Base-by-base conservation (phyloP, 495 filamentous ascomycete species). In the Acidomyces sp. region DNA sequence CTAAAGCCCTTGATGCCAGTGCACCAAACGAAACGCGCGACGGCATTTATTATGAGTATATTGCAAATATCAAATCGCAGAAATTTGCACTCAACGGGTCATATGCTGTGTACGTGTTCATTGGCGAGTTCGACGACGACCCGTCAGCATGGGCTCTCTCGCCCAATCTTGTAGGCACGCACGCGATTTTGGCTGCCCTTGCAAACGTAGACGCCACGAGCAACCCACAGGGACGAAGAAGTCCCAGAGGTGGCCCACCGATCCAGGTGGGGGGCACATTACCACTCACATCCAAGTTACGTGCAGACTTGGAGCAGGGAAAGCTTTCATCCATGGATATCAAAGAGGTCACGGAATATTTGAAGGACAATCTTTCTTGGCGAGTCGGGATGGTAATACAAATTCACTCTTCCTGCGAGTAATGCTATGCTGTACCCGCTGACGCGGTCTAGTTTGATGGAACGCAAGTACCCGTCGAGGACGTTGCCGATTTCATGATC, bases 81-180 rank as follows among this genome's bases (percentile, higher is more conserved):
- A 75, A 72, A 48, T 69, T 67, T 36, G 71, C 67, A n/a, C 55
- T 79, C 21, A 48, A 62, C 22, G 65, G 65, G 15, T 65, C 69
- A 0, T 74, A 71, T 53, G 68, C 63, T 24, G 58, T 83, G 36
- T 69, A 71, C 48, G 51, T 82, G 37, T 83, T 80, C 59, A 46
- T 80, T 12, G 75, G 76, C 9, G 51, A 58, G 2, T 52, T 62
- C 3, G 57, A 60, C n/a, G 57, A 71, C 34, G 48, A 63, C 0
- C 40, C 39, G 5, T 40, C 46, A 2, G 77, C 71, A 68, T 48
- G 59, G 10, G 15, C 46, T 12, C 51, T 52, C 24, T 61, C 64
- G 3, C 42, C 53, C 3, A 69, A 56, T 35, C 62, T 71, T 15
- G 58, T 77, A 3, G 78, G 73, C 5, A 67, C 70, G 5, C 62